Evolutionary conservation across 1,284 basidiomycete species (phyloP).

Genomic region (Entoloma clypeatum): DNA sequence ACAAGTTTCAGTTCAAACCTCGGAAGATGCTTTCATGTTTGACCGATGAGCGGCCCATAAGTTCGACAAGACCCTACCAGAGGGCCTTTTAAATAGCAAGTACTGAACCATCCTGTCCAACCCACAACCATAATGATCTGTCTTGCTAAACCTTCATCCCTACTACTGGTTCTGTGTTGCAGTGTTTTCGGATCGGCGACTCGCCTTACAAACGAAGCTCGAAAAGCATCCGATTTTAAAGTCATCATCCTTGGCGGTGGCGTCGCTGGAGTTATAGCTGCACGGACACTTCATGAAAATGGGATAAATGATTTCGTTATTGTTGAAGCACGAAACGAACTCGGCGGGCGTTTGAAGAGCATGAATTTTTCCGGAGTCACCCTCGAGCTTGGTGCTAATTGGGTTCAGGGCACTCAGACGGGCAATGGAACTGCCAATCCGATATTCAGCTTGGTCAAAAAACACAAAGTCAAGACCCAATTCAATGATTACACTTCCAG

Average conservation of each 20-base stretch:
- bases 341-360: constrained; percentile 60
- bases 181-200: no score
- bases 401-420: constrained; percentile 64
- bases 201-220: no score
- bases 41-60: no score
- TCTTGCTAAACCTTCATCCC: no score
- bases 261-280: constrained; percentile 62
- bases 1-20: no score
- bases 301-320: constrained; percentile 61
- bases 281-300: constrained; percentile 52
- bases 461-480: constrained; percentile 48
- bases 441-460: constrained; percentile 55
- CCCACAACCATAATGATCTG: no score
- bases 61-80: no score
- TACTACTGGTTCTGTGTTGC: no score
- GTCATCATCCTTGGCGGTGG: constrained; percentile 53
- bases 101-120: no score
- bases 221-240: no score
- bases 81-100: no score
- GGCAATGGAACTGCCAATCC: constrained; percentile 54
- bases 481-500: constrained; percentile 46
- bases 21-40: no score
- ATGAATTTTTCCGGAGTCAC: constrained; percentile 43
- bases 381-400: constrained; percentile 65
- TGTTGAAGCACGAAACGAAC: constrained; percentile 53